Base-by-base conservation (phyloP, 257 asterid genomes). In the Schizonepeta tenuifolia region DNA sequence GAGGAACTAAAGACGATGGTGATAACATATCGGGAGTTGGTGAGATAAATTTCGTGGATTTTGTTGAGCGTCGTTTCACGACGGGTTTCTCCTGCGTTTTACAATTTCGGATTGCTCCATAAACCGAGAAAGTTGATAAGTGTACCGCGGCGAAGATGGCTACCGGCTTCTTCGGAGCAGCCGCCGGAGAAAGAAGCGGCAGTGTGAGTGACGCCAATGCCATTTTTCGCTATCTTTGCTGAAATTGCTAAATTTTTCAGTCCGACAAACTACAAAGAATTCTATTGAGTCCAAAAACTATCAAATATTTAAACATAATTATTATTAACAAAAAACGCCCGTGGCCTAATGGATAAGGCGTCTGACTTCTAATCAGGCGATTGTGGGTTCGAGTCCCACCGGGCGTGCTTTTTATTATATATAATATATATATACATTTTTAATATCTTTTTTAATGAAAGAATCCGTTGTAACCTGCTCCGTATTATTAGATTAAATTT, bases 371-470 rank as follows among this genome's bases (percentile, higher is more conserved):
- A 90, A 93, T 90, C 97, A 88, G 84, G 97, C 96, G 97, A 93
- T 93, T 90, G 97, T 93, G 97, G 97, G 95, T 90, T 93, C 93
- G 98, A 93, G 86, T 90, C 96, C 95, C 93, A 90, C 98, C 87
- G 96, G 96, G 96, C 96, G 96, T 92, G 96, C 43, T 3, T 43
- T 43, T 2, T 11, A 0, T 1, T 10, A 0, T 14, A 14, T 47
- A n/a, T n/a, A n/a, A n/a, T 15, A 5, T n/a, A 2, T 44, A 13
- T 1, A 0, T 2, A 0, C 15, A 5, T 6, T 5, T 7, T 49
- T 49, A 0, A 1, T 0, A 9, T 53, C 28, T 35, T 35, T n/a
- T 55, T 11, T 22, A 4, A 54, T 10, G 13, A 24, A 24, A 24
- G 26, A 2, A 24, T 24, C 26, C 26, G 26, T 24, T 24, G 26